Base-by-base conservation (phyloP, 2,329 filamentous ascomycete genomes). In the Teratosphaeria zuluensis region DNA sequence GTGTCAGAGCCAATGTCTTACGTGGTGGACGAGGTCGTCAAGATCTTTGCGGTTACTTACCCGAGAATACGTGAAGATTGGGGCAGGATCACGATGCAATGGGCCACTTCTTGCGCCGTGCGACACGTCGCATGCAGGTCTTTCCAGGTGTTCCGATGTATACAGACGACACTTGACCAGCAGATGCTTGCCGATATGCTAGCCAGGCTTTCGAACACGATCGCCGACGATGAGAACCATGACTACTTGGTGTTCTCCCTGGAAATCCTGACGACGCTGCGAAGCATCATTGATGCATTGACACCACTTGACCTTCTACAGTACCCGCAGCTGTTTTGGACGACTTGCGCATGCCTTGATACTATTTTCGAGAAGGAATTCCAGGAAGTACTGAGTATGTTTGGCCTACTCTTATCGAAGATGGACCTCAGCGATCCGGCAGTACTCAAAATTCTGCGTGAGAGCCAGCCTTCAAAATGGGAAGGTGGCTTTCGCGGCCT, bases 301-400 rank as follows among this genome's bases (percentile, higher is more conserved):
- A 86, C 92, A 21, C 81, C 88, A 0, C 83, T 88, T 42, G 88
- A 92, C 70, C 80, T 99, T 1, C 75, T 95, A 54, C 85, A 86
- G n/a, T 96, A 96, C 64, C 94, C 94, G 1, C 92, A 97, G 68
- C 78, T 99, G 0, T 97, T 99, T 74, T 99, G 95, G 95, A 95
- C 92, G 0, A 96, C 90, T 0, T 96, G 92, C 68, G 94, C 94
- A 11, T 99, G 94, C 70, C 77, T 99, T 21, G 92, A 97, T 69
- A 97, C 94, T 0, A 95, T 97, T 68, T 95, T 97, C 64, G 95
- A 99, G 74, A 84, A 87, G 24, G 94, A 99, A 69, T 99, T 96
- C 63, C 82, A 94, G 62, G 94, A 96, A 70, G 91, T 89, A 24
- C 78, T 96, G 12, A 87, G 89, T 56, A 96, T 99, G 89, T 81